Base-by-base conservation (phyloP, 352 stramenopile genomes). In the Phytophthora macrochlamydospora region DNA sequence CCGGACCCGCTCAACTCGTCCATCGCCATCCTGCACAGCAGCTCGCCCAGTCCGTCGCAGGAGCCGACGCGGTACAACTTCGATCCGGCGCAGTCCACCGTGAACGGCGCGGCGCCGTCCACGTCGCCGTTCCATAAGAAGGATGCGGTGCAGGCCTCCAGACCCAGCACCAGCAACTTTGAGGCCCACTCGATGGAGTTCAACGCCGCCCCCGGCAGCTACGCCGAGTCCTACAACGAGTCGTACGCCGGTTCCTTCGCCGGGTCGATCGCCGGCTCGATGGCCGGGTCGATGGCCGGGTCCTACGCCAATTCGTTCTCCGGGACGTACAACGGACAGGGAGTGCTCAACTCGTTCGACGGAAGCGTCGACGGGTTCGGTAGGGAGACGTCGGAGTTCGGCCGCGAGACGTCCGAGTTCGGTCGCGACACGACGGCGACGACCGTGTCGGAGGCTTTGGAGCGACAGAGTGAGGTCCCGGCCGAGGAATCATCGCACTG, bases 121-220 rank as follows among this genome's bases (percentile, higher is more conserved):
- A 62, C 61, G 31, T 84, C 78, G 2, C 71, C 68, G 3, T 80
- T 79, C 59, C 70, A 76, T 55, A 50, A 62, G 35, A 81, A 79
- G 50, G 71, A 78, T 14, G 51, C 71, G 0, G 68, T 78, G 42
- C 63, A 78, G 37, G 60, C 67, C 28, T 92, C 78, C 42, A 72
- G 73, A 52, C 77, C 75, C 28, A 85, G 78, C 31, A 59, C 65
- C 31, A 79, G 57, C 63, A 83, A 80, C 46, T 83, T 88, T 31
- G 77, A 89, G 33, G 77, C 81, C 18, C 70, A 81, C 18, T 80
- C 79, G 40, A 84, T 83, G 65, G 74, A 85, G 58, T 85, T 85
- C 40, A 79, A 78, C 49, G 64, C 74, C 43, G 70, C 59, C 24
- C 51, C 69, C 11, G 71, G 71, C 24, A 90, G 78, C 50, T 83